Evolutionary conservation across 192 early-diverging fungal species (phyloP).

Genomic region (Podila epicladia): DNA sequence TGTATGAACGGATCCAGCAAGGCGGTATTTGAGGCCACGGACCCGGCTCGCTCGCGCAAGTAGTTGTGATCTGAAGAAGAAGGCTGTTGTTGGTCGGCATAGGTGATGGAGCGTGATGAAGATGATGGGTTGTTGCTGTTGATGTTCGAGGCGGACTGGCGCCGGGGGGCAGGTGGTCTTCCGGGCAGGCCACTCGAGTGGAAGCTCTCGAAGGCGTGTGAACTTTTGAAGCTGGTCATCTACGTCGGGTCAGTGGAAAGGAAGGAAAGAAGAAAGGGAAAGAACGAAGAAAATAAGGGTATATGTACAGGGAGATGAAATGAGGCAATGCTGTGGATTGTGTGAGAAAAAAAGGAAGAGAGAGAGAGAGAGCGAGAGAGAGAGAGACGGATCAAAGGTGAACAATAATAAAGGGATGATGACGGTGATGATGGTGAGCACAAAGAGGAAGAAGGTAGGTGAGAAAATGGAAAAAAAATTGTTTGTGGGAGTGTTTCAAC

Average conservation of each 20-base stretch:
- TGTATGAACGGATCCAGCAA: conserved; percentile 23
- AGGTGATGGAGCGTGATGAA: neutral
- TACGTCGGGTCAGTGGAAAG: neutral
- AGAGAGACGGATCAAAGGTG: neutral
- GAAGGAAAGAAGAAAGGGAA: neutral
- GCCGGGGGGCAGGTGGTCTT: conserved; percentile 15
- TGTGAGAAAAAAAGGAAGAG: too few relatives aligned
- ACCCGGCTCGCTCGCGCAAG: conserved; percentile 9
- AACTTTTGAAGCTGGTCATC: conserved; percentile 51
- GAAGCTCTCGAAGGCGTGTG: conserved; percentile 36
- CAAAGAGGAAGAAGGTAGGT: too few relatives aligned
- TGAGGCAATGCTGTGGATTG: too few relatives aligned
- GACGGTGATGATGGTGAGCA: too few relatives aligned
- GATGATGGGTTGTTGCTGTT: neutral
- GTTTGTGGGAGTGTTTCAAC: too few relatives aligned
- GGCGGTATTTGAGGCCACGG: neutral
- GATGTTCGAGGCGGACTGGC: neutral
- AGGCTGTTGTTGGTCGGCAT: neutral
- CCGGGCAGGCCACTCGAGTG: conserved; percentile 23
- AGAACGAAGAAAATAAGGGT: too few relatives aligned
- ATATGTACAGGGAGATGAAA: too few relatives aligned
- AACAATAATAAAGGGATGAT: too few relatives aligned
- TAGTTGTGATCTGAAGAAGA: neutral
- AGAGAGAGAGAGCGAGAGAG: neutral
- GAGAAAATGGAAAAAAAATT: too few relatives aligned